These are phyloP conservation scores for Herpetospermum pedunculosum DNA, from an alignment of 306 rosid species.

Conservation along the genomic window DNA sequence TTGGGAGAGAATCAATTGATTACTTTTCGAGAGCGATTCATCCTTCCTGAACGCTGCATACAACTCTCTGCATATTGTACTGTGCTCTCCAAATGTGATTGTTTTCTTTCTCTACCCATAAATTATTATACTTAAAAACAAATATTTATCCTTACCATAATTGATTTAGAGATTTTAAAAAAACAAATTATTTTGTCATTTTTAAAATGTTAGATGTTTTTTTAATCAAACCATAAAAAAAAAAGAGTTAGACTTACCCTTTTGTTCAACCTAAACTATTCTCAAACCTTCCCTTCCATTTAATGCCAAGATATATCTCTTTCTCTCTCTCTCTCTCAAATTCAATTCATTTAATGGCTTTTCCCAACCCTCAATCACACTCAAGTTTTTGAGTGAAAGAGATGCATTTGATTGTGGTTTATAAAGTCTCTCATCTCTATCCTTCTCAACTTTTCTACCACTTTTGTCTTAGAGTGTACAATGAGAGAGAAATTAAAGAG, in stretches of 20 bases:
- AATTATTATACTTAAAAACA: too few relatives aligned
- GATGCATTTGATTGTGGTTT: background rate
- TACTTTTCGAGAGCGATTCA: too few relatives aligned
- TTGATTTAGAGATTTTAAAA: too few relatives aligned
- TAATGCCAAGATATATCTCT: background rate
- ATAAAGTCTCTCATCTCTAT: background rate
- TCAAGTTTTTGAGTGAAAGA: background rate
- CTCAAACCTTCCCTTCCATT: background rate
- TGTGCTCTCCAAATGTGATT: too few relatives aligned
- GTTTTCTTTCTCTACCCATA: too few relatives aligned
- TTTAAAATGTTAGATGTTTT: too few relatives aligned
- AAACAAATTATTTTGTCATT: too few relatives aligned
- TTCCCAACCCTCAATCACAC: conserved; percentile 1
- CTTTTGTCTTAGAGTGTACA: background rate
- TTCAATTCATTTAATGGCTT: background rate
- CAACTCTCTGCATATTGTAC: too few relatives aligned
- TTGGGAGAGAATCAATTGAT: too few relatives aligned
- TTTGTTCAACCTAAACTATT: background rate
- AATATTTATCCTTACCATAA: too few relatives aligned
- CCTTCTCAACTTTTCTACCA: background rate
- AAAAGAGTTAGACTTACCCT: background rate
- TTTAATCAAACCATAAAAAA: background rate
- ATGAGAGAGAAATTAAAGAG: background rate
- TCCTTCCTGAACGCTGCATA: too few relatives aligned
- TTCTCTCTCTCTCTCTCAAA: background rate